These are phyloP conservation scores for Vaccinium corymbosum DNA, from an alignment of 148 eudicot genomes.

Conservation along the genomic window DNA sequence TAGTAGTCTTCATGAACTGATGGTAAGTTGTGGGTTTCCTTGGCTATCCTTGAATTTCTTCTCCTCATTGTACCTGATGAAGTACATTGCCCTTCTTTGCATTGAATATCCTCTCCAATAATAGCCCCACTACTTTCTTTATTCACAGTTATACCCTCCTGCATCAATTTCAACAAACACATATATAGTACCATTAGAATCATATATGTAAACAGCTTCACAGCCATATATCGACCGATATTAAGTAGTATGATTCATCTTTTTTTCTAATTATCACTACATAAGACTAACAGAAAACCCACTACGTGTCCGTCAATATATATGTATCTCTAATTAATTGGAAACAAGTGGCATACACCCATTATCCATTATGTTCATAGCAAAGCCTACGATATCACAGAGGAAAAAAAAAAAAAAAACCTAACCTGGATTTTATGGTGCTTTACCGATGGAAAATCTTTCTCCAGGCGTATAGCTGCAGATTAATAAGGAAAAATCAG, in stretches of 20 bases:
- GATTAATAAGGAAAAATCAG: slow-evolving; percentile 2
- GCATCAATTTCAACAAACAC: background rate
- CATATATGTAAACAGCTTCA: background rate
- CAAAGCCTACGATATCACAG: background rate
- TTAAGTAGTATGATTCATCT: background rate
- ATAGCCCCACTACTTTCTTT: slow-evolving; percentile 1
- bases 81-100: slow-evolving; percentile 23
- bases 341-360: background rate
- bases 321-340: background rate
- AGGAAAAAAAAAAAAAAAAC: background rate
- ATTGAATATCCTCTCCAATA: slow-evolving; percentile 5
- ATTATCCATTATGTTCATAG: background rate
- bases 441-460: slow-evolving; percentile 13
- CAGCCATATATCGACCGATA: background rate
- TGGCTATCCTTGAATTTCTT: slow-evolving; percentile 27
- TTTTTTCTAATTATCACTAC: background rate
- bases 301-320: background rate
- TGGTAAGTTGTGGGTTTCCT: slow-evolving; percentile 50
- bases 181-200: background rate
- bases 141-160: background rate
- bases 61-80: slow-evolving; percentile 40
- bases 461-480: slow-evolving; percentile 27
- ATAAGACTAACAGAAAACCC: background rate
- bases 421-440: slow-evolving; percentile 20
- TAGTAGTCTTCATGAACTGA: slow-evolving; percentile 66